phyloP scores from a whole-genome alignment of 805 yeast genomes.

The Pichia californica region DNA sequence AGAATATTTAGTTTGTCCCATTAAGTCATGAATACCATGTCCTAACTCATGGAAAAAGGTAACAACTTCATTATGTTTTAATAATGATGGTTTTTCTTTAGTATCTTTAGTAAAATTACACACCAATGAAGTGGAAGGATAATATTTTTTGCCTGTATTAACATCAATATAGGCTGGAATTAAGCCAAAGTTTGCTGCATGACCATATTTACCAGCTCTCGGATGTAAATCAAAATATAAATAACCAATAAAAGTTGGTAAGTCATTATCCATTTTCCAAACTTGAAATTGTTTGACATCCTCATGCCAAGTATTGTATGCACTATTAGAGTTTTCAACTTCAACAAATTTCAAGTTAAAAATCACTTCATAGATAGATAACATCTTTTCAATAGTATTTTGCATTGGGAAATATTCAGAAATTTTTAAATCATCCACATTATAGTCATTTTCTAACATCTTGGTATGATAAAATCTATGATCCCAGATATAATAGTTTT shows the following conservation, averaged over 20 bases:
- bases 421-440: conserved; percentile 66
- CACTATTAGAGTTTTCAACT: conserved; percentile 31
- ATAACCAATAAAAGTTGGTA: conserved; percentile 66
- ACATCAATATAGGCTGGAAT: conserved; percentile 49
- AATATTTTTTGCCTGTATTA: conserved; percentile 40
- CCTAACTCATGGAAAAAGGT: conserved; percentile 89
- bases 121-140: conserved; percentile 73
- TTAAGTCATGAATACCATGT: conserved; percentile 76
- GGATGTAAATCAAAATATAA: conserved; percentile 78
- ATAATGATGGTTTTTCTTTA: conserved; percentile 59
- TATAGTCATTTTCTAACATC: conserved; percentile 58
- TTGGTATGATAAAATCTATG: conserved; percentile 58
- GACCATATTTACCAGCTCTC: conserved; percentile 81
- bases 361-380: conserved; percentile 60
- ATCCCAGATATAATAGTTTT: conserved; percentile 66
- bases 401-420: conserved; percentile 76
- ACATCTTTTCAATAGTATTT: conserved; percentile 61
- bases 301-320: conserved; percentile 58
- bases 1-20: conserved; percentile 58
- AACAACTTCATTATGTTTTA: conserved; percentile 71
- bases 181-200: conserved; percentile 78
- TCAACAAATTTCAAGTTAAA: conserved; percentile 64
- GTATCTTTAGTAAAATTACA: conserved; percentile 81
- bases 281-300: conserved; percentile 73
- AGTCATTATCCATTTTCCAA: conserved; percentile 51